Percentiles rank a stretch among this genome's conserved stretches.
Evolutionary conservation across 305 asterid species (phyloP).

Genomic region (Ilex paraguariensis): DNA sequence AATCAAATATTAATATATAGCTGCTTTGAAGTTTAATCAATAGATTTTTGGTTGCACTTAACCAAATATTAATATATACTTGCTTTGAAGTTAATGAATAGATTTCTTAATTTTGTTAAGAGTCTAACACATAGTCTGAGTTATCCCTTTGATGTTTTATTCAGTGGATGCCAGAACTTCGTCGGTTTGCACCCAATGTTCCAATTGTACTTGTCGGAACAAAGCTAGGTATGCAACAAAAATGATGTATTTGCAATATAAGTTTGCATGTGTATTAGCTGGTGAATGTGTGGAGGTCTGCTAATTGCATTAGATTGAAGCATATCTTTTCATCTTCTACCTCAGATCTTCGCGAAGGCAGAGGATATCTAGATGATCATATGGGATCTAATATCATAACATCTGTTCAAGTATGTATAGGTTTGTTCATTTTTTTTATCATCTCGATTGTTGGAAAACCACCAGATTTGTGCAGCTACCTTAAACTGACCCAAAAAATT

Average conservation of each 20-base stretch:
- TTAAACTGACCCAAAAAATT: not conserved
- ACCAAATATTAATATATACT: not conserved
- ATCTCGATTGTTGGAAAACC: not conserved
- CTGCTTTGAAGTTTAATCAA: no score
- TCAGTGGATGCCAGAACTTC: constrained; percentile 87
- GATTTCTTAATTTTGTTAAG: no score
- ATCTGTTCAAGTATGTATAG: constrained; percentile 58
- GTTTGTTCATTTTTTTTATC: not conserved
- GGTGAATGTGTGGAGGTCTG: no score
- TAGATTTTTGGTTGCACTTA: not conserved
- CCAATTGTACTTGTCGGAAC: constrained; percentile 44
- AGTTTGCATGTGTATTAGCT: not conserved
- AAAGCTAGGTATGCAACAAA: constrained; percentile 56
- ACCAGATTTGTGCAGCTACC: no score
- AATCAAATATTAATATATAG: not conserved
- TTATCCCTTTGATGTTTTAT: not conserved
- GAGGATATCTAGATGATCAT: constrained; percentile 65
- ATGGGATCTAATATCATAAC: constrained; percentile 68
- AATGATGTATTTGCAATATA: not conserved
- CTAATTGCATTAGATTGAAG: not conserved
- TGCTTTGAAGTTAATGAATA: no score
- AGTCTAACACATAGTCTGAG: no score
- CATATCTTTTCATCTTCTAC: not conserved
- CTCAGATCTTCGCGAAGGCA: constrained; percentile 79
- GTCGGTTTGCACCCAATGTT: constrained; percentile 34